Percentiles rank a stretch among this genome's conserved stretches.
Evolutionary conservation across 345 rosid species (phyloP).

Genomic region (Sapria himalayana): DNA sequence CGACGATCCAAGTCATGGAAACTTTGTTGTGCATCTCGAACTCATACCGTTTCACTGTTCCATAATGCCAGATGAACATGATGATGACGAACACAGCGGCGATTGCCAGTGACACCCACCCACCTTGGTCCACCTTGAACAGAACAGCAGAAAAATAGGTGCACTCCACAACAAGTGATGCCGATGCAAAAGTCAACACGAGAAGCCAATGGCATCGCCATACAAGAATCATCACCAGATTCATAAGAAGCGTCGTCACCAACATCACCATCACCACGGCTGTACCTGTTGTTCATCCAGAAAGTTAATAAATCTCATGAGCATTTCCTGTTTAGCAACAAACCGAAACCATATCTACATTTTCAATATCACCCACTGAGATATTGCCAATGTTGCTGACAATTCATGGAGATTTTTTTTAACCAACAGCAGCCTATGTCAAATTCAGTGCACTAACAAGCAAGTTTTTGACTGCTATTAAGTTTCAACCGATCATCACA

Average conservation of each 20-base stretch:
- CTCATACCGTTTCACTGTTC: conserved; percentile 50
- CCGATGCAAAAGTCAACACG: conserved; percentile 33
- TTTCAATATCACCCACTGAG: too few species aligned
- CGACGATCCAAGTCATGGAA: conserved; percentile 73
- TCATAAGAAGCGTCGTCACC: conserved; percentile 53
- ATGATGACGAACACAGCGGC: conserved; percentile 40
- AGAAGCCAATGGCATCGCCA: conserved; percentile 68
- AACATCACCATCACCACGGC: conserved; percentile 63
- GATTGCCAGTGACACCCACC: conserved; percentile 68
- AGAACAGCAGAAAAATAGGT: conserved; percentile 47
- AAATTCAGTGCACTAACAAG: too few species aligned
- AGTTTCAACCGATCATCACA: too few species aligned
- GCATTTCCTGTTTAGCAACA: too few species aligned
- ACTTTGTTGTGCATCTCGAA: conserved; percentile 58
- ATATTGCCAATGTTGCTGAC: background rate
- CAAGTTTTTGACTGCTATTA: too few species aligned
- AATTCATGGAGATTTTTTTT: too few species aligned
- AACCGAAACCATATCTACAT: too few species aligned
- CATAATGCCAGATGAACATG: conserved; percentile 64
- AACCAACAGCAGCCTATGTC: too few species aligned
- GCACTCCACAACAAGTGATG: conserved; percentile 35
- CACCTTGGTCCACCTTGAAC: conserved; percentile 53
- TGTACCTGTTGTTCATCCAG: conserved; percentile 44
- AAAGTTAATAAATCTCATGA: background rate
- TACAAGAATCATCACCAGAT: conserved; percentile 46